Evolutionary conservation across 179 eudicot species (phyloP).

Genomic region (Pouteria campechiana): DNA sequence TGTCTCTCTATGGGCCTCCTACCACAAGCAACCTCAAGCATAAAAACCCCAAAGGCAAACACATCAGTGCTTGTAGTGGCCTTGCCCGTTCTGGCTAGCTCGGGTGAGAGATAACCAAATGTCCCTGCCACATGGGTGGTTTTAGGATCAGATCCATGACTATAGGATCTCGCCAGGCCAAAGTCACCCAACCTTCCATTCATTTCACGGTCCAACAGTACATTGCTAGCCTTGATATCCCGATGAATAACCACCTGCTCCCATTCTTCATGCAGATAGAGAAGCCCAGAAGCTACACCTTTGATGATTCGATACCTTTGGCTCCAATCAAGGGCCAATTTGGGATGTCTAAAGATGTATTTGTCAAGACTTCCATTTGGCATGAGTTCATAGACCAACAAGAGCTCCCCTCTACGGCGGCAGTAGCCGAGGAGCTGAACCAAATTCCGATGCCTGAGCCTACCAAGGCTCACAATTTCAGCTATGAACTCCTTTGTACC

Average conservation of each 20-base stretch:
- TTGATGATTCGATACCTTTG: constrained; percentile 60
- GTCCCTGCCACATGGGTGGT: constrained; percentile 67
- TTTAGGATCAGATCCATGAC: constrained; percentile 26
- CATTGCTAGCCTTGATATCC: constrained; percentile 61
- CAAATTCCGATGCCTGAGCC: constrained; percentile 50
- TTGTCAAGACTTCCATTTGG: constrained; percentile 70
- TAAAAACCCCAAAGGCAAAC: constrained; percentile 64
- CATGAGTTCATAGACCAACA: constrained; percentile 76
- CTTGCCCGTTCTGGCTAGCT: constrained; percentile 65
- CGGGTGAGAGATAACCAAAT: constrained; percentile 73
- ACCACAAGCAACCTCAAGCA: constrained; percentile 72
- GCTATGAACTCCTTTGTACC: constrained; percentile 44
- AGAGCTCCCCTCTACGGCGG: constrained; percentile 32
- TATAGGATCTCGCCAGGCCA: constrained; percentile 37
- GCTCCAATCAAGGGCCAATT: constrained; percentile 36
- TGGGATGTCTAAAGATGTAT: constrained; percentile 29
- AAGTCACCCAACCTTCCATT: constrained; percentile 42
- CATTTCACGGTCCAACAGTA: constrained; percentile 23
- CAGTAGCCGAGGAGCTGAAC: constrained; percentile 62
- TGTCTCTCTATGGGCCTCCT: constrained; percentile 57
- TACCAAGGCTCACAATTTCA: constrained; percentile 48
- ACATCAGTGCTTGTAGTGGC: constrained; percentile 61
- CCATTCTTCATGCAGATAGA: constrained; percentile 72
- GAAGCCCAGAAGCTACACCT: constrained; percentile 60
- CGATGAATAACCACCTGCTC: constrained; percentile 76